Base-by-base conservation (phyloP, 805 yeast species). In the Kockiozyma suomiensis region DNA sequence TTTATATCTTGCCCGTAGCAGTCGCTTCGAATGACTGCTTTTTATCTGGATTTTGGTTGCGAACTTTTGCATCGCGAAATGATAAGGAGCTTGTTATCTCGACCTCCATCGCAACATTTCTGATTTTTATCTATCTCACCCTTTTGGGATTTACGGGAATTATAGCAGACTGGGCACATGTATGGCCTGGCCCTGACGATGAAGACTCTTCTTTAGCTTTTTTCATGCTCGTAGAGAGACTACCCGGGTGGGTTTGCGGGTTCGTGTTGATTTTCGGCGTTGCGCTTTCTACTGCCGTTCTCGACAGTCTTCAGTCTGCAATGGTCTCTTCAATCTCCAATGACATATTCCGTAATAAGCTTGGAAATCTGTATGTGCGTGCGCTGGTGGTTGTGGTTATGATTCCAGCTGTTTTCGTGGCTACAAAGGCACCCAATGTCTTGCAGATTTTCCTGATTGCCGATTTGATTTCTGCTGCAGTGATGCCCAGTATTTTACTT, bases 1-100 rank as follows among this genome's bases (percentile, higher is more conserved):
- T 92, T 35, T 92, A 90, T 72, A 91, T 92, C 64, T 78, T 92
- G 65, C 82, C 86, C 6, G 86, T 92, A 33, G 97, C 97, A 28
- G 88, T 92, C 70, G 81, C 90, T 58, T 88, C 97, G 35, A 92
- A 92, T 70, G 97, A 90, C 71, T 84, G 92, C 71, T 92, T 92
- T 74, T 76, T 92, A 80, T 82, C 96, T 33, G 97, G 97, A 0
- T 91, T 92, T 73, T 92, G 98, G 98, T 76, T 92, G 62, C 80
- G 98, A 70, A 89, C 98, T 0, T 92, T 92, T 77, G 96, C 98
- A 4, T 86, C 96, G 5, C 83, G 83, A 65, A 77, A 90, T 7
- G 84, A 91, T 74, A 82, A 78, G 65, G 97, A 91, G 70, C 79
- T 92, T 68, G 73, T 81, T 73, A 81, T 89, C 66, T 96, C 94